Evolutionary conservation across 257 asterid genomes (phyloP).

Genomic region (Solanum corneliomulleri): DNA sequence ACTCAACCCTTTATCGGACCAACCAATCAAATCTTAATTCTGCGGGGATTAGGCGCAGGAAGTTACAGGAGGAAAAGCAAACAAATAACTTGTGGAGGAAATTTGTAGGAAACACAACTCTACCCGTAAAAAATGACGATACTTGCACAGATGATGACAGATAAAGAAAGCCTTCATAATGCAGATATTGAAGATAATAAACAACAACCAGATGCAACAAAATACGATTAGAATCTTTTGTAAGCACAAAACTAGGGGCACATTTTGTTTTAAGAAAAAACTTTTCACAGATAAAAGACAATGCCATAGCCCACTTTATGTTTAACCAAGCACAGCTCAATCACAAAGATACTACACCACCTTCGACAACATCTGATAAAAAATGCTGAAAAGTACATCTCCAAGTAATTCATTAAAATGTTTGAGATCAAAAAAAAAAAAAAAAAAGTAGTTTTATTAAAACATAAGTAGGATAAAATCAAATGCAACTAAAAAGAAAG

Average conservation of each 20-base stretch:
- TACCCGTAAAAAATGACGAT: too few species aligned
- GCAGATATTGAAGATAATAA: neutral
- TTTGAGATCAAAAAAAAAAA: neutral
- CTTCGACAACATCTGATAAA: neutral
- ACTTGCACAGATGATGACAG: neutral
- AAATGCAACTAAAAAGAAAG: neutral
- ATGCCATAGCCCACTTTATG: neutral
- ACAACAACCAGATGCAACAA: neutral
- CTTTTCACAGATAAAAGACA: neutral
- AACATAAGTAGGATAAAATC: neutral
- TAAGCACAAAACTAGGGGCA: neutral
- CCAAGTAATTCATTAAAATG: neutral
- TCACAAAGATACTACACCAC: neutral
- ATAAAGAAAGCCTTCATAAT: neutral
- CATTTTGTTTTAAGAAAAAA: neutral
- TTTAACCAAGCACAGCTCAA: neutral
- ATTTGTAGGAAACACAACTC: neutral
- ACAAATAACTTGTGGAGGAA: neutral
- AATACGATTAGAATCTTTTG: neutral
- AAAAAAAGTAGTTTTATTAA: neutral
- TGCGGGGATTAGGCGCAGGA: neutral
- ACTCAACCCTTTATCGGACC: neutral
- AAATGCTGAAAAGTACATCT: neutral
- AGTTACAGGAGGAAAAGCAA: neutral
- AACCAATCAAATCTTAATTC: neutral